These are phyloP conservation scores for Hemisphaericaspora subhashii DNA, from an alignment of 1,139 yeast genomes.

Conservation along the genomic window DNA sequence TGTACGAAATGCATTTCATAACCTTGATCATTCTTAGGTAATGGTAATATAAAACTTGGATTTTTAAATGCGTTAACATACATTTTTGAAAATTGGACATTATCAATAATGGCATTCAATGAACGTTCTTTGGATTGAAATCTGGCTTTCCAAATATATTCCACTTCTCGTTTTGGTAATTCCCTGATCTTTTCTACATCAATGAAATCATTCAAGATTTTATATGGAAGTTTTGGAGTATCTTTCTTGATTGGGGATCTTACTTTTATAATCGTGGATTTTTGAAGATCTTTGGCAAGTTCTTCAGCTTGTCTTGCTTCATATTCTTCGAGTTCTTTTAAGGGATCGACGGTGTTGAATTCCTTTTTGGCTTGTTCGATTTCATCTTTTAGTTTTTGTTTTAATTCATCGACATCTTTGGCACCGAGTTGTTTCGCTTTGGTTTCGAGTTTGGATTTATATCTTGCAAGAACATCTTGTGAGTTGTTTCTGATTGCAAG, in stretches of 20 bases:
- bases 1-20: slow-evolving; percentile 90
- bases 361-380: slow-evolving; percentile 57
- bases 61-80: slow-evolving; percentile 67
- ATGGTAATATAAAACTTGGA: slow-evolving; percentile 74
- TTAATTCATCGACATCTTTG: slow-evolving; percentile 58
- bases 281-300: slow-evolving; percentile 29
- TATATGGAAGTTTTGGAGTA: slow-evolving; percentile 56
- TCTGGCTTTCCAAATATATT: slow-evolving; percentile 86
- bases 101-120: slow-evolving; percentile 64
- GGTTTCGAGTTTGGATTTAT: slow-evolving; percentile 33
- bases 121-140: slow-evolving; percentile 62
- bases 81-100: slow-evolving; percentile 57
- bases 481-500: not conserved
- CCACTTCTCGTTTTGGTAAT: slow-evolving; percentile 64
- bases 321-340: slow-evolving; percentile 61
- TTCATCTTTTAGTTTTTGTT: slow-evolving; percentile 60
- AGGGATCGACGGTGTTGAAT: slow-evolving; percentile 65
- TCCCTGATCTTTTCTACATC: slow-evolving; percentile 65
- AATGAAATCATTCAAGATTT: slow-evolving; percentile 68
- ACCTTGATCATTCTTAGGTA: slow-evolving; percentile 57
- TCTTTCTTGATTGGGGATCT: slow-evolving; percentile 51
- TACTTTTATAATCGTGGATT: slow-evolving; percentile 60
- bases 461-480: slow-evolving; percentile 20
- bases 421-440: slow-evolving; percentile 41
- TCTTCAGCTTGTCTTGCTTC: slow-evolving; percentile 41